Conservation (phyloP, 805 yeast species). For the Saccharomycopsis javanensis region DNA sequence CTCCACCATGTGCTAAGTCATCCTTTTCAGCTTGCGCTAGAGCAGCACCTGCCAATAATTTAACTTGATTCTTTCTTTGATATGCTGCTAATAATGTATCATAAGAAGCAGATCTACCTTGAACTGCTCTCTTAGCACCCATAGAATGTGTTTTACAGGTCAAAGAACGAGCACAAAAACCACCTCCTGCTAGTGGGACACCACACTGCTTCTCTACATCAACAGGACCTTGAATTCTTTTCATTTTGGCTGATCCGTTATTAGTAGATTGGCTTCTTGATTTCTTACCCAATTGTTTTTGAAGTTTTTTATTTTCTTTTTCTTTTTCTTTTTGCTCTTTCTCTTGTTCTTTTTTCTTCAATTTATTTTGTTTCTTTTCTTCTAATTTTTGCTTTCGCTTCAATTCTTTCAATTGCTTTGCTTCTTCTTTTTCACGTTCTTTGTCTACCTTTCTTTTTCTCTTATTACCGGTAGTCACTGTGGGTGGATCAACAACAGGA, state of each 20-base stretch:
- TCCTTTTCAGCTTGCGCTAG: constrained; percentile 71
- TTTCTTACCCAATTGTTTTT: constrained; percentile 31
- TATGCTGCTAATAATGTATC: constrained; percentile 81
- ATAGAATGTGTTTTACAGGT: constrained; percentile 97
- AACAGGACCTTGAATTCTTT: constrained; percentile 54
- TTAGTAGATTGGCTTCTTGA: constrained; percentile 27
- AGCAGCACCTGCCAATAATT: constrained; percentile 72
- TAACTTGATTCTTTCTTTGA: constrained; percentile 88
- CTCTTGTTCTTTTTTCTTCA: constrained; percentile 21
- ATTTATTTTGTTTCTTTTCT: constrained; percentile 15
- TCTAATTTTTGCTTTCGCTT: constrained; percentile 16
- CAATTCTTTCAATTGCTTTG: constrained; percentile 15
- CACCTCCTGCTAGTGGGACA: constrained; percentile 88
- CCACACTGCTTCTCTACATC: constrained; percentile 95
- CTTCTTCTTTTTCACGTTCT: constrained; percentile 17
- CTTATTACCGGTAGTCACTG: constrained; percentile 8
- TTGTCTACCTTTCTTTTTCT: constrained; percentile 18
- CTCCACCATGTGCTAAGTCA: constrained; percentile 41
- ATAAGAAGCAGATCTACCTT: constrained; percentile 87
- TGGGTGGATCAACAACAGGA: constrained; percentile 3
- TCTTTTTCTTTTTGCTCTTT: constrained; percentile 19
- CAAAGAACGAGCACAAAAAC: constrained; percentile 87
- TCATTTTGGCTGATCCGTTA: constrained; percentile 3
- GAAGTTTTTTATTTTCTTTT: constrained; percentile 21
- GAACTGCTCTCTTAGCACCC: constrained; percentile 96